These are phyloP conservation scores for Termitomyces sp. DNA, from an alignment of 768 basidiomycete genomes.

Conservation along the genomic window DNA sequence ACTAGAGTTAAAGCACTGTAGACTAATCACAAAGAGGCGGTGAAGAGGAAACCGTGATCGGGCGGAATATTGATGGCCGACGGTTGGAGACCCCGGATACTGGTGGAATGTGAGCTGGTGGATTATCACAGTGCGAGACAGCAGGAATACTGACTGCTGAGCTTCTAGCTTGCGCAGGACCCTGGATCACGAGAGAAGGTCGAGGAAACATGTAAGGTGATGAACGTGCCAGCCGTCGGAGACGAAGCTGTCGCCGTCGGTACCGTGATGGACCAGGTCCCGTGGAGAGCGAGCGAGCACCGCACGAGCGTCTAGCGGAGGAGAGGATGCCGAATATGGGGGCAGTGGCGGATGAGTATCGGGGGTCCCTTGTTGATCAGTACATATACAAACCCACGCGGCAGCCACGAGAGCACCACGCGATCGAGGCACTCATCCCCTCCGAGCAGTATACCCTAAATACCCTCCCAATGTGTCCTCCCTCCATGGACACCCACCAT, in stretches of 20 bases:
- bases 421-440: constrained; percentile 29
- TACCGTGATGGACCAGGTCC: not conserved
- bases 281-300: not conserved
- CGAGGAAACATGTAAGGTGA: not conserved
- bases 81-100: not conserved
- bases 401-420: constrained; percentile 39
- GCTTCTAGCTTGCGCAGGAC: not conserved
- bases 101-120: not conserved
- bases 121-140: not conserved
- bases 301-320: not conserved
- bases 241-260: not conserved
- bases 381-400: constrained; percentile 31
- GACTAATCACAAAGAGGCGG: not conserved
- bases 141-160: not conserved
- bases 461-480: constrained; percentile 2
- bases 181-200: not conserved
- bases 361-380: constrained; percentile 16
- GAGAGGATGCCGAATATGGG: not conserved
- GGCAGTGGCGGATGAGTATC: constrained; percentile 8
- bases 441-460: constrained; percentile 9
- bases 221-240: constrained; percentile 1
- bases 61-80: not conserved
- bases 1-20: not conserved
- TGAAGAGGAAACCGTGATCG: not conserved
- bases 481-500: constrained; percentile 4